Base-by-base conservation (phyloP, 208 protist genomes). In the Trypanosoma brucei region DNA sequence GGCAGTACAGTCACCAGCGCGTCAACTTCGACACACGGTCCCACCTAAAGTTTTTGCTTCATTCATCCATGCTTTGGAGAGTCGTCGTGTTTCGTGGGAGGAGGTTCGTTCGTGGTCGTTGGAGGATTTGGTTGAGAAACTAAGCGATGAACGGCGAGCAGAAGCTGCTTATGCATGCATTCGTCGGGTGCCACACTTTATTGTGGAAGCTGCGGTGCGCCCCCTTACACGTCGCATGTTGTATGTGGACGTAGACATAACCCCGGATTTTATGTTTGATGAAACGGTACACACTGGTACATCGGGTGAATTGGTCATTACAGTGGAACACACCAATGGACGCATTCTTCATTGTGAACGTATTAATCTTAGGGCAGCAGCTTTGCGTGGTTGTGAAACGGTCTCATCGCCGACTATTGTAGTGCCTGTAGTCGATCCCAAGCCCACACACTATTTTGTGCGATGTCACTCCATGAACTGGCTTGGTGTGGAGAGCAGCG, bases 311-410 rank as follows among this genome's bases (percentile, higher is more conserved):
- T 97, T 99, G 63, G 94, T 97, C 78, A 78, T 99, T 39, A 76
- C 98, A 38, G 92, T 99, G 2, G 92, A 98, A 69, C 96, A 98
- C 76, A 88, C 84, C 0, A 93, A 97, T 70, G 86, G 92, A n/a
- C 96, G 97, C 40, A 73, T 99, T 49, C 74, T 99, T n/a, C 96
- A 99, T 82, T 72, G 83, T 62, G 98, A 99, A 75, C 59, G 55
- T 44, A 1, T 72, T 8, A 39, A 63, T 35, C 33, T 72, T 11
- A 63, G 72, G n/a, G 58, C 62, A 33, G 75, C 75, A 37, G 81
- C 78, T 66, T 59, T 88, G 14, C 62, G 88, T 40, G 72, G 88
- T 45, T 75, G 91, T 13, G 86, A 91, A 44, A 56, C 79, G 7
- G 70, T 98, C 57, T 81, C 68, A 7, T 77, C 71, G 39, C 80